Conservation (phyloP, 2,329 filamentous ascomycete genomes). For the Raffaelea arxii region DNA sequence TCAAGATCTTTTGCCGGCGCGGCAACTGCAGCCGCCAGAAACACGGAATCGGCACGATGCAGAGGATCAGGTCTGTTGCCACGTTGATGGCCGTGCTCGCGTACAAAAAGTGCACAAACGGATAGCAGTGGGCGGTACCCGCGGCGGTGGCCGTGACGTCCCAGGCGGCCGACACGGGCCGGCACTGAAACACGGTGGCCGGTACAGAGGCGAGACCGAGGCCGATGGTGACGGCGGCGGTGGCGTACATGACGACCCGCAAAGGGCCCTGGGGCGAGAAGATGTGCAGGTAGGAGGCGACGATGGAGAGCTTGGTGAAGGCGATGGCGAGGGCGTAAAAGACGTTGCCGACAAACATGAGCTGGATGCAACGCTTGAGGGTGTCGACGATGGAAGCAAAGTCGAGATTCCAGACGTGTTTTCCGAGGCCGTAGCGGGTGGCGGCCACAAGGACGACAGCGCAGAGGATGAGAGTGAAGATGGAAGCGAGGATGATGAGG, state of each 20-base stretch:
- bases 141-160: slow-evolving; percentile 15
- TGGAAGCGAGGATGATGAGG: slow-evolving; percentile 14
- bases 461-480: slow-evolving; percentile 14
- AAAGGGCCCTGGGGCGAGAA: slow-evolving; percentile 19
- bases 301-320: slow-evolving; percentile 20
- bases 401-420: slow-evolving; percentile 19
- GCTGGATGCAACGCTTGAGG: slow-evolving; percentile 14
- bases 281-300: slow-evolving; percentile 20
- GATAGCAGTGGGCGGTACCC: slow-evolving; percentile 14
- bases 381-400: slow-evolving; percentile 8
- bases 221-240: slow-evolving; percentile 18
- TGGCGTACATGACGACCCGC: slow-evolving; percentile 20
- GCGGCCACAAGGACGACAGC: slow-evolving; percentile 11
- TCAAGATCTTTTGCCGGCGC: slow-evolving; percentile 15
- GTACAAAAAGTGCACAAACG: slow-evolving; percentile 18
- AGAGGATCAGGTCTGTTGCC: slow-evolving; percentile 19
- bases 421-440: slow-evolving; percentile 14
- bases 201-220: slow-evolving; percentile 17
- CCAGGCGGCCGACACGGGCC: slow-evolving; percentile 19
- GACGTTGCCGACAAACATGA: slow-evolving; percentile 18
- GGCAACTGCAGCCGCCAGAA: slow-evolving; percentile 20
- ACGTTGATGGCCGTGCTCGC: slow-evolving; percentile 20
- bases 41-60: slow-evolving; percentile 18
- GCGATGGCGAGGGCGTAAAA: slow-evolving; percentile 17
- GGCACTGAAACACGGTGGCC: slow-evolving; percentile 19